phyloP scores from a whole-genome alignment of 805 yeast species.

The Novakomyces olei region DNA sequence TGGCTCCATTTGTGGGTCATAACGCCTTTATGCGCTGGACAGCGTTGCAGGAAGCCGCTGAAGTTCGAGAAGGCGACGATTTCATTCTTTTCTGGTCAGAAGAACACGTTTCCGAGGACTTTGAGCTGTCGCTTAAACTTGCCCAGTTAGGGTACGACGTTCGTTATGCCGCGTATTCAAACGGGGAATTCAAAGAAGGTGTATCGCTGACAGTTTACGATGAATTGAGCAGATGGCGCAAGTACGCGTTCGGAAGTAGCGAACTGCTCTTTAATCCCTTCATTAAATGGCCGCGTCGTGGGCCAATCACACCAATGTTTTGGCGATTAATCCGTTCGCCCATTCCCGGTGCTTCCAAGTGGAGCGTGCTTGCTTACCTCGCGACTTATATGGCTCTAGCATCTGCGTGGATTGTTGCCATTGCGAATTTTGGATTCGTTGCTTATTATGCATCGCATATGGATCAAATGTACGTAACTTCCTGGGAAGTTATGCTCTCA shows the following conservation, averaged over 20 bases:
- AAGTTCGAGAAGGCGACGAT: conserved; percentile 5
- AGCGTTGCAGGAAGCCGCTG: conserved; percentile 8
- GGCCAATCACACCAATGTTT: conserved; percentile 7
- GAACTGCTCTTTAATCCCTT: conserved; percentile 7
- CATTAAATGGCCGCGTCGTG: conserved; percentile 5
- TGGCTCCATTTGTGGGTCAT: conserved; percentile 9
- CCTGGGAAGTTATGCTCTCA: conserved; percentile 5
- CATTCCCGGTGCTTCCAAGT: conserved; percentile 3
- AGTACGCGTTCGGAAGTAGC: conserved; percentile 7
- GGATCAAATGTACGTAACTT: conserved; percentile 7
- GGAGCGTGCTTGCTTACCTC: conserved; percentile 7
- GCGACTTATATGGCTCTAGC: conserved; percentile 8
- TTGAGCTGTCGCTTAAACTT: conserved; percentile 8
- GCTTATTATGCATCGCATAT: conserved; percentile 7
- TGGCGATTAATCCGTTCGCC: conserved; percentile 6
- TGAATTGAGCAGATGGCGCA: conserved; percentile 9
- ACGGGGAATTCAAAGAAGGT: conserved; percentile 8
- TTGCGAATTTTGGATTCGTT: conserved; percentile 6
- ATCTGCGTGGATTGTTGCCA: conserved; percentile 5
- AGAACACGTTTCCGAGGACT: conserved; percentile 8
- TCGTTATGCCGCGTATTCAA: conserved; percentile 5
- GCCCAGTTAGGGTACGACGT: conserved; percentile 6
- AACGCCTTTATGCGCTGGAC: conserved; percentile 9
- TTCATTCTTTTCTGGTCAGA: conserved; percentile 8
- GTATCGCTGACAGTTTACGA: conserved; percentile 8